Percentiles rank a stretch among this genome's conserved stretches.
Evolutionary conservation across 106 monocot species (phyloP).

Genomic region (Amphibolis antarctica): DNA sequence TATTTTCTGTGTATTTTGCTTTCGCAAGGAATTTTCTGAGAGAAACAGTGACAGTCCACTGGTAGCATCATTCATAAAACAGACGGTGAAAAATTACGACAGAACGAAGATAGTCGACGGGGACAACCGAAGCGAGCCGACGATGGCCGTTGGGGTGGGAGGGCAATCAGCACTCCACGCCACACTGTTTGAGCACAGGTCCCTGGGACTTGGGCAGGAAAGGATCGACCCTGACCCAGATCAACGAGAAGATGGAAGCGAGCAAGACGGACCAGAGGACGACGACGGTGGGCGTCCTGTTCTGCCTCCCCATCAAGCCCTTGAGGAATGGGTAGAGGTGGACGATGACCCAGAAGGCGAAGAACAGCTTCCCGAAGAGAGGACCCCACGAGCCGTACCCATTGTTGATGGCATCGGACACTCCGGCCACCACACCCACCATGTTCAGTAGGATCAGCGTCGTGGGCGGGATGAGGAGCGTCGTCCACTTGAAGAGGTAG

Average conservation of each 20-base stretch:
- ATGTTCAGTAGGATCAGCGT: constrained; percentile 72
- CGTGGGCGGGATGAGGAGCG: constrained; percentile 46
- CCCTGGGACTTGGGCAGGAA: too few species aligned
- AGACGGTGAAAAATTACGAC: too few species aligned
- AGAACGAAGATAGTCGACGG: too few species aligned
- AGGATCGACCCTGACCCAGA: constrained; percentile 54
- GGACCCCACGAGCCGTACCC: constrained; percentile 89
- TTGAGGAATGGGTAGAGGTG: constrained; percentile 91
- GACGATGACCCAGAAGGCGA: constrained; percentile 90
- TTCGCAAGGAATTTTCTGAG: too few species aligned
- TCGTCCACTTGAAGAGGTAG: constrained; percentile 50
- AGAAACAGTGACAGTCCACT: too few species aligned
- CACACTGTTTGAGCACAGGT: too few species aligned
- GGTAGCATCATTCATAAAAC: too few species aligned
- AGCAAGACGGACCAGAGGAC: constrained; percentile 82
- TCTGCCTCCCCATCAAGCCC: constrained; percentile 85
- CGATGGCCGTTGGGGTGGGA: too few species aligned
- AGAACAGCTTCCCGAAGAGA: constrained; percentile 86
- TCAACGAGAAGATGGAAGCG: constrained; percentile 71
- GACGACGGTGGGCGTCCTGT: constrained; percentile 83
- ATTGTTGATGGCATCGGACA: constrained; percentile 80
- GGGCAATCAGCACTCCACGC: too few species aligned
- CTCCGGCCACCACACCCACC: constrained; percentile 69
- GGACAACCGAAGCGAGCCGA: too few species aligned
- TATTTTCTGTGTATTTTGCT: too few species aligned